Evolutionary conservation across 352 stramenopile genomes (phyloP).

Genomic region (Phytopythium sindhum): DNA sequence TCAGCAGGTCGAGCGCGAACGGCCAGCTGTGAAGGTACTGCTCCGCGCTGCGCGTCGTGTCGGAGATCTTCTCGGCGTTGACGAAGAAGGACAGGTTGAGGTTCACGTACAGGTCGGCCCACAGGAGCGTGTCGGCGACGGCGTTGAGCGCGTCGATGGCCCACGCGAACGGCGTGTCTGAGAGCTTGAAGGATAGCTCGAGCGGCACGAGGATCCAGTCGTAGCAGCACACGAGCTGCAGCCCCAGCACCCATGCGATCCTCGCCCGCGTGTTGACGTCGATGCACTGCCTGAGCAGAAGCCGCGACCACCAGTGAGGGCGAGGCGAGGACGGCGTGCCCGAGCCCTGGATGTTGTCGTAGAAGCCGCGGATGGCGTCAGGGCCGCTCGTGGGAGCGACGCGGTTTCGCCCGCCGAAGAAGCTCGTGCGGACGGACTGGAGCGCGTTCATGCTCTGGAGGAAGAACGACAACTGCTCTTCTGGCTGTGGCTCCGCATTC

Average conservation of each 20-base stretch:
- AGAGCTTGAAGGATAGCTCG: conserved; percentile 46
- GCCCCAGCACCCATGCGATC: conserved; percentile 43
- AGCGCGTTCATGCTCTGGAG: conserved; percentile 22
- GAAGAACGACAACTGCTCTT: conserved; percentile 11
- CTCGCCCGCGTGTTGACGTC: conserved; percentile 33
- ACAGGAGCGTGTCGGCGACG: conserved; percentile 31
- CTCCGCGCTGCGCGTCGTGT: conserved; percentile 31
- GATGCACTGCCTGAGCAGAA: conserved; percentile 33
- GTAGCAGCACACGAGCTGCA: conserved; percentile 41
- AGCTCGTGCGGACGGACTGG: conserved; percentile 24
- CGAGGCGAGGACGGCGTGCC: conserved; percentile 8
- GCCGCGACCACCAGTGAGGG: conserved; percentile 29
- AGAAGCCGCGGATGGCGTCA: conserved; percentile 55
- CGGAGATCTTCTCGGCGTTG: conserved; percentile 43
- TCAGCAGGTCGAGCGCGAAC: conserved; percentile 30
- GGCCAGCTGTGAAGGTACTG: conserved; percentile 29
- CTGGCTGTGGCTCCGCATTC: neutral
- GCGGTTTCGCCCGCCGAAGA: conserved; percentile 26
- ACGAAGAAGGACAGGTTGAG: conserved; percentile 47
- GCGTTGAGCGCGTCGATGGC: conserved; percentile 30
- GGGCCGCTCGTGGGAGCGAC: conserved; percentile 14
- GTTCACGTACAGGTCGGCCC: conserved; percentile 45
- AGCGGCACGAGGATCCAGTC: conserved; percentile 52
- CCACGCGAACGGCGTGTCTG: conserved; percentile 18
- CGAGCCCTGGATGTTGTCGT: conserved; percentile 39